These are phyloP conservation scores for Colletotrichum chlorophyti DNA, from an alignment of 2,329 filamentous ascomycete genomes.

Conservation along the genomic window DNA sequence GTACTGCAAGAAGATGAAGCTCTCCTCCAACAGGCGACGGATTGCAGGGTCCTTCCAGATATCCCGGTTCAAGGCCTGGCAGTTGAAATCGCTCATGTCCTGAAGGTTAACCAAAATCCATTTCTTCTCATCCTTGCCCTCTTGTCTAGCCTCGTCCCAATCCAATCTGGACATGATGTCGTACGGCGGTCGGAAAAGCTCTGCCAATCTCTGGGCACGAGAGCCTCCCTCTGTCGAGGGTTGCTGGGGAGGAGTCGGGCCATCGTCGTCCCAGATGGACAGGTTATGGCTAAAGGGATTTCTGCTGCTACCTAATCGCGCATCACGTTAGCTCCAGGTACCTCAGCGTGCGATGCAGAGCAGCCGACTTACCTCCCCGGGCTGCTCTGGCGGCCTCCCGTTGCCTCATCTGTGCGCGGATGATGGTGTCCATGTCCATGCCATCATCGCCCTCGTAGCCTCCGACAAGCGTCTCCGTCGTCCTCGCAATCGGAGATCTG, in stretches of 20 bases:
- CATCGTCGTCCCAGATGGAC: slow-evolving; percentile 45
- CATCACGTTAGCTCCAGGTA: neutral
- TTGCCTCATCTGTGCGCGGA: slow-evolving; percentile 70
- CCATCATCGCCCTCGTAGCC: slow-evolving; percentile 59
- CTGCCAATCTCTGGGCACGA: slow-evolving; percentile 81
- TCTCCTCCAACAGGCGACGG: slow-evolving; percentile 81
- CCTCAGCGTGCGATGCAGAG: neutral
- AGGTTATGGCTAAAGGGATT: slow-evolving; percentile 48
- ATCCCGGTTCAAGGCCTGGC: slow-evolving; percentile 91
- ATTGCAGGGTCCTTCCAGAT: slow-evolving; percentile 91
- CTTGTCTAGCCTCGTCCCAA: slow-evolving; percentile 83
- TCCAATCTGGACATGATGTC: slow-evolving; percentile 80
- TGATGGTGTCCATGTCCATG: slow-evolving; percentile 58
- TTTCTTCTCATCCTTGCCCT: slow-evolving; percentile 87
- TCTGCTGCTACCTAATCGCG: slow-evolving; percentile 17
- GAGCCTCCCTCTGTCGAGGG: slow-evolving; percentile 55
- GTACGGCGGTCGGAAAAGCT: slow-evolving; percentile 91
- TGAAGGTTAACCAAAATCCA: slow-evolving; percentile 98
- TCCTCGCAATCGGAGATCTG: slow-evolving; percentile 88
- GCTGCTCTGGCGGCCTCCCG: slow-evolving; percentile 20
- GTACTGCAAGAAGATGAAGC: slow-evolving; percentile 96
- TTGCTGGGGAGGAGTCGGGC: slow-evolving; percentile 20
- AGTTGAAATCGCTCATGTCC: slow-evolving; percentile 91
- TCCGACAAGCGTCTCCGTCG: slow-evolving; percentile 88
- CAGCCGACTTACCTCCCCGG: slow-evolving; percentile 34